Percentiles rank a stretch among this genome's conserved stretches.
phyloP scores from a whole-genome alignment of 1,139 yeast species.

The Yamadazyma jaroonii region DNA sequence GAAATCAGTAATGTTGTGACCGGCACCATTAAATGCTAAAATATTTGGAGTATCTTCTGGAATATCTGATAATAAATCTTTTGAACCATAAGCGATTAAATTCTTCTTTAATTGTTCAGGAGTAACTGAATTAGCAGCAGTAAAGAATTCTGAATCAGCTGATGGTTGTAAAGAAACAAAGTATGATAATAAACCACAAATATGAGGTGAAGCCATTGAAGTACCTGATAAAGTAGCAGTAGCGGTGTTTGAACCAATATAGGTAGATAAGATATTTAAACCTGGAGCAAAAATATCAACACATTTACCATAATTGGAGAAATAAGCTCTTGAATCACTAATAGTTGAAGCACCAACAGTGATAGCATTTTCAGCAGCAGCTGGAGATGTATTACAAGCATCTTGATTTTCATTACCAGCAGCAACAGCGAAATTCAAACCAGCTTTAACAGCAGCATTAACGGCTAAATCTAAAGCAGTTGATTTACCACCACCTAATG shows the following conservation, averaged over 20 bases:
- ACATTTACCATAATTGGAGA: constrained; percentile 45
- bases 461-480: constrained; percentile 43
- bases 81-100: constrained; percentile 37
- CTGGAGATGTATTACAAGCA: constrained; percentile 44
- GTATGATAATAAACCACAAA: constrained; percentile 41
- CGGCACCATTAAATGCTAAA: constrained; percentile 92
- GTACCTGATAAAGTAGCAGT: constrained; percentile 40
- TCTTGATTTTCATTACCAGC: constrained; percentile 46
- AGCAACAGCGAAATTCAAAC: constrained; percentile 43
- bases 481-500: constrained; percentile 43
- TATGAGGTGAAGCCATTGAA: constrained; percentile 46
- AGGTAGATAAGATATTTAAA: constrained; percentile 38
- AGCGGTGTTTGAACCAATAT: constrained; percentile 34
- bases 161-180: constrained; percentile 42
- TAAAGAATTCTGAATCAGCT: constrained; percentile 42
- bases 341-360: constrained; percentile 44
- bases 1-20: constrained; percentile 69
- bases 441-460: constrained; percentile 41
- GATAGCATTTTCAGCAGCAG: constrained; percentile 40
- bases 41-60: constrained; percentile 79
- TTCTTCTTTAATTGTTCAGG: constrained; percentile 36
- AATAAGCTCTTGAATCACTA: constrained; percentile 36
- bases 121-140: constrained; percentile 40
- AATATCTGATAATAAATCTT: constrained; percentile 41
- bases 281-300: constrained; percentile 49